Base-by-base conservation (phyloP, 495 filamentous ascomycete species). In the Glutinoglossum americanum region DNA sequence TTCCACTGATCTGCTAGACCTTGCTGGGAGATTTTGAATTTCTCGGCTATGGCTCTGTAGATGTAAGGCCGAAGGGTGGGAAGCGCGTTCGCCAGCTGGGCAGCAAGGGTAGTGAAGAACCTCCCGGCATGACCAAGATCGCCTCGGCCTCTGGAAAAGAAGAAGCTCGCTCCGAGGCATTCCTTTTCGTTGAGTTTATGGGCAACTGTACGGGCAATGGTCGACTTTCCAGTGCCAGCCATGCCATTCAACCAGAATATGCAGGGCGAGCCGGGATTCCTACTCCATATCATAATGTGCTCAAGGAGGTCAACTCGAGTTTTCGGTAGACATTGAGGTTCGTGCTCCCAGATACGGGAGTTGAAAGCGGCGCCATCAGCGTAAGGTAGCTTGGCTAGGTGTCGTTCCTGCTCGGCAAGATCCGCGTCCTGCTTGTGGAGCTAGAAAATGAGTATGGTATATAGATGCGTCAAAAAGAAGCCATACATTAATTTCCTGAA, bases 1-100 rank as follows among this genome's bases (percentile, higher is more conserved):
- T 55, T 41, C 60, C 60, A 64, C 45, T 62, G 62, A 13, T 64
- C 57, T 3, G 8, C 6, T 21, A 60, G 54, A 27, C 54, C 57
- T 23, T 30, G 32, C 13, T 21, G 48, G 13, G 55, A 48, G 27
- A 63, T 63, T 21, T 56, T 30, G 11, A 25, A 26, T 21, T 45
- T 3, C 60, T 61, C 28, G 13, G 35, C 41, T 2, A 61, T 32
- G 37, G 61, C 59, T 8, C 59, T 53, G 39, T 15, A 59, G 30
- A 63, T 59, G 33, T 56, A 32, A 11, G 5, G 44, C 10, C 25
- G 6, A 6, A 63, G 48, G 51, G 28, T 3, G 17, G 55, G 47
- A 48, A 56, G 13, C 0, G 17, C 21, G 11, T 55, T 7, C 6
- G 54, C 54, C 13, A 56, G 15, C 33, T 56, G 54, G 4, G 7